Evolutionary conservation across 2,329 filamentous ascomycete species (phyloP).

Genomic region (Bipolaris sorokiniana): DNA sequence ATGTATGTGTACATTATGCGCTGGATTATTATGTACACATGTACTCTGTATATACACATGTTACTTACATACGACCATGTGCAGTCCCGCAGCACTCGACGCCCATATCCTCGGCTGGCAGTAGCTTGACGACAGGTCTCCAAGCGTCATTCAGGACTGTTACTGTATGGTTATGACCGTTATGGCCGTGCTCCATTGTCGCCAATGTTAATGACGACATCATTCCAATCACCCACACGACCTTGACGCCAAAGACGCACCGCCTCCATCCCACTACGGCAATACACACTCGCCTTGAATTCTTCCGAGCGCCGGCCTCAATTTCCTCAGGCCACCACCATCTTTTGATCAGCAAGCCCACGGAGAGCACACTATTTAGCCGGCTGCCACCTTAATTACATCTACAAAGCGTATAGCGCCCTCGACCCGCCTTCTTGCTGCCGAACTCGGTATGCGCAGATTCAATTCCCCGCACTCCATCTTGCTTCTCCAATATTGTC

Average conservation of each 20-base stretch:
- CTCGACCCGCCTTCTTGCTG: slow-evolving; percentile 21
- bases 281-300: neutral
- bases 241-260: neutral
- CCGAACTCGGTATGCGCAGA: slow-evolving; percentile 20
- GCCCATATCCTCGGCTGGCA: neutral
- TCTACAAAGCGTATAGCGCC: slow-evolving; percentile 26
- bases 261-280: neutral
- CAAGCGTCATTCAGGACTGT: neutral
- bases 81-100: neutral
- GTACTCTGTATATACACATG: no score
- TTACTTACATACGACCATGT: neutral
- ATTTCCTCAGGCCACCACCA: neutral
- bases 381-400: slow-evolving; percentile 28
- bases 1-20: no score
- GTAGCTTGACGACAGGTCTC: neutral
- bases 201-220: slow-evolving; percentile 8
- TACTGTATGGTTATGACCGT: neutral
- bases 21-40: no score
- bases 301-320: neutral
- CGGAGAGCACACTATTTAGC: slow-evolving; percentile 29
- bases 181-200: neutral
- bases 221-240: neutral
- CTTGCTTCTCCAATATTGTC: slow-evolving; percentile 18
- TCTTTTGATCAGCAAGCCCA: neutral
- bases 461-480: slow-evolving; percentile 21